These are phyloP conservation scores for Avena insularis DNA, from an alignment of 176 grass and related monocot species.

Conservation along the genomic window DNA sequence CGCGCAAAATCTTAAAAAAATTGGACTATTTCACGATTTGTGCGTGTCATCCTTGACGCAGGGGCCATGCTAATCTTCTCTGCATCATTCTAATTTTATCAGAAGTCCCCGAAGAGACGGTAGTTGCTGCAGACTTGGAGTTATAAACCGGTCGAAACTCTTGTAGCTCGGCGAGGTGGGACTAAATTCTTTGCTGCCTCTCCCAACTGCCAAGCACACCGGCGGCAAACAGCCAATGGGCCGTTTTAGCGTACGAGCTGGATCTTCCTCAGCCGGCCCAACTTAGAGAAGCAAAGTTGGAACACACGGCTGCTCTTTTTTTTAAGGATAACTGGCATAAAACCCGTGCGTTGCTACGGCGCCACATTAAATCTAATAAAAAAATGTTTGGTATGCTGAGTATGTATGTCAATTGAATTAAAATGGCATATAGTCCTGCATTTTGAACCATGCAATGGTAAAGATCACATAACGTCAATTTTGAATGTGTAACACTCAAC, in stretches of 20 bases:
- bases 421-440: too few relatives aligned
- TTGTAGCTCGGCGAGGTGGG: not conserved
- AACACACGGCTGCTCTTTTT: too few relatives aligned
- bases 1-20: not conserved
- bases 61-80: conserved; percentile 19
- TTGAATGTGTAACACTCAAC: too few relatives aligned
- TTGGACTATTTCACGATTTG: conserved; percentile 1
- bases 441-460: too few relatives aligned
- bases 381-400: too few relatives aligned
- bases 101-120: not conserved
- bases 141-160: not conserved
- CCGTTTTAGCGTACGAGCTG: not conserved
- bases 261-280: not conserved
- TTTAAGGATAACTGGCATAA: too few relatives aligned
- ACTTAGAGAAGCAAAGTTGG: not conserved
- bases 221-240: not conserved
- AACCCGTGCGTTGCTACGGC: too few relatives aligned
- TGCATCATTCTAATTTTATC: conserved; percentile 3
- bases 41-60: conserved; percentile 8
- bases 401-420: too few relatives aligned
- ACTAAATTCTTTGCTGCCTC: not conserved
- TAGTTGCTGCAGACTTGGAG: rapidly evolving
- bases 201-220: too few relatives aligned
- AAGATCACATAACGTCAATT: too few relatives aligned
- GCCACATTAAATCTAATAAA: too few relatives aligned